These are phyloP conservation scores for Oehlia diaphana DNA, from an alignment of 192 early-diverging fungal species.

Conservation along the genomic window DNA sequence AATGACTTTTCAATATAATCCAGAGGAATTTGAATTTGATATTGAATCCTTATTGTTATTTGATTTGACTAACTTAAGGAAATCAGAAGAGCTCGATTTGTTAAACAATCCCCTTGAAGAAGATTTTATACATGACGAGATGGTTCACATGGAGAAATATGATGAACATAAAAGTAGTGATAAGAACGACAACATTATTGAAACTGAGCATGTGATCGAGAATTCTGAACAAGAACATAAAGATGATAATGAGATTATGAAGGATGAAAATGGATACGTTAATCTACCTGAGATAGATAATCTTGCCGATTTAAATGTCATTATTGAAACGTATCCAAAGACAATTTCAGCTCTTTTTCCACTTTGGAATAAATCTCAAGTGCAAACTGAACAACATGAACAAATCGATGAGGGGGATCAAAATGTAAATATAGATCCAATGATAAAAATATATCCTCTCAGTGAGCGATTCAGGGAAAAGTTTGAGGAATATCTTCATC, in stretches of 20 bases:
- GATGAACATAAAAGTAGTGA: too few species aligned
- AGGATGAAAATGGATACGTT: too few species aligned
- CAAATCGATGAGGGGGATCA: not conserved
- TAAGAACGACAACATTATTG: too few species aligned
- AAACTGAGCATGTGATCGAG: too few species aligned
- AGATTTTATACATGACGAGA: not conserved
- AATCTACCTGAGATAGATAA: not conserved
- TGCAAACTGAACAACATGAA: not conserved
- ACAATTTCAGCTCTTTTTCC: constrained; percentile 5
- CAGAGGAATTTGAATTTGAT: constrained; percentile 1
- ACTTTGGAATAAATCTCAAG: not conserved
- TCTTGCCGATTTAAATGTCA: not conserved
- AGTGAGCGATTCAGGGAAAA: constrained; percentile 8
- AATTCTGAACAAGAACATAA: too few species aligned
- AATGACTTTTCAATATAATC: constrained; percentile 8
- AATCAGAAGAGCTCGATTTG: not conserved
- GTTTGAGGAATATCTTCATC: constrained; percentile 35
- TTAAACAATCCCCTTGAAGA: not conserved
- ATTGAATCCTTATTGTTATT: not conserved
- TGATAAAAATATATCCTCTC: constrained; percentile 13
- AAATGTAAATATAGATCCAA: not conserved
- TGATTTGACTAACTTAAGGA: not conserved
- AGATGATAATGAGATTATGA: too few species aligned
- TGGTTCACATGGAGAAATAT: too few species aligned
- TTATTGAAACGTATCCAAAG: not conserved